Evolutionary conservation across 2,329 filamentous ascomycete genomes (phyloP), one percentile per base, ranked within the genome.

Genomic region (Kalmusia sp.): DNA sequence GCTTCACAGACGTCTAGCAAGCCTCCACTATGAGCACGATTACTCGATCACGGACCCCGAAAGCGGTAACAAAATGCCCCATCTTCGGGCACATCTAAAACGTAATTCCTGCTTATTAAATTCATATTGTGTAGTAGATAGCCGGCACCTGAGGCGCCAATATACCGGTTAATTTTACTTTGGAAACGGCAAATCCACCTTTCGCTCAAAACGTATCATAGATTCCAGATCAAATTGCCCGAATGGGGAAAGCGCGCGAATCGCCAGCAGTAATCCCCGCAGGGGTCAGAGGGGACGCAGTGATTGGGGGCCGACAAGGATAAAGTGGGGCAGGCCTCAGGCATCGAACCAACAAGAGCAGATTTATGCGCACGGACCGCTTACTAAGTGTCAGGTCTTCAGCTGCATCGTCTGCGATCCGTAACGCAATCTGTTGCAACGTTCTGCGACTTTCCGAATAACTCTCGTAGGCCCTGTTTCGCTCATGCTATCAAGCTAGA

Each of bases 11-110:
- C n/a, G 7, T 37, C 12, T 30, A 34, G 12, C 7, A 34, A 25
- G 47, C 35, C 11, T 24, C 33, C 22, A 4, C 21, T 19, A 21
- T 14, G 14, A 30, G 28, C 37, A 35, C n/a, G 58, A 61, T 61
- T 57, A 59, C 53, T 46, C 46, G 44, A 61, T 61, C 58, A 51
- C 15, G 14, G 49, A 44, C 52, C 6, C 49, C 41, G 6, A 4
- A 49, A 40, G 1, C 5, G 48, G 44, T 17, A 47, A 19, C 1
- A 15, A 11, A 21, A 4, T 6, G 15, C 24, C 7, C 17, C 24
- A 12, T 46, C 9, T 17, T 17, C 21, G 8, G 7, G 4, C 19
- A 12, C 4, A 38, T 5, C 2, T 1, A 9, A n/a, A n/a, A 24
- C 1, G 7, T n/a, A 19, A 12, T 24, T 15, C 14, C 9, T 15